These are phyloP conservation scores for Corchorus capsularis DNA, from an alignment of 345 rosid species.

Conservation along the genomic window DNA sequence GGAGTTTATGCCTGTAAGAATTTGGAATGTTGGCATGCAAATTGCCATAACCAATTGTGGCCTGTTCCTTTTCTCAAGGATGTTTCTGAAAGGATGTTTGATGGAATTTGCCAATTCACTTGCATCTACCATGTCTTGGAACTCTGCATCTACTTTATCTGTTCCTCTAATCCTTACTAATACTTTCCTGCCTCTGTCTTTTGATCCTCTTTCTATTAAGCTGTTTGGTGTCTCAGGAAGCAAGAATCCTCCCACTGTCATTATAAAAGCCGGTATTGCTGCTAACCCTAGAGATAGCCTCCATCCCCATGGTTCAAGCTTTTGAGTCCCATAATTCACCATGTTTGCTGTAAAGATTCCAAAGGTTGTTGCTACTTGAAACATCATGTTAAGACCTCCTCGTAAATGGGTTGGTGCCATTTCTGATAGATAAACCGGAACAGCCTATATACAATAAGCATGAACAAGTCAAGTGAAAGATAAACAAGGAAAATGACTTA, in stretches of 20 bases:
- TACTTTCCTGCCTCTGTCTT: slow-evolving; percentile 60
- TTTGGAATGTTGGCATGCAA: slow-evolving; percentile 81
- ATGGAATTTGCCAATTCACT: slow-evolving; percentile 82
- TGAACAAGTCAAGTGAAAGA: background rate
- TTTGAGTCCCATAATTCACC: slow-evolving; percentile 84
- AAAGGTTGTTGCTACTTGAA: slow-evolving; percentile 86
- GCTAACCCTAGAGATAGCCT: slow-evolving; percentile 95
- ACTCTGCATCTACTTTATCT: slow-evolving; percentile 65
- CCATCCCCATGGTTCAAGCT: slow-evolving; percentile 92
- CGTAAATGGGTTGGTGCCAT: slow-evolving; percentile 95
- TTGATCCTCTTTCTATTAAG: slow-evolving; percentile 65
- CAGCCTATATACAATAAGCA: slow-evolving; percentile 53
- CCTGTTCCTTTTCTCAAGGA: slow-evolving; percentile 66
- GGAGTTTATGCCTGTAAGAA: slow-evolving; percentile 90
- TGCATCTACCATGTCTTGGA: slow-evolving; percentile 83
- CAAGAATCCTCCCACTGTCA: slow-evolving; percentile 75
- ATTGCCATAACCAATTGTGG: slow-evolving; percentile 85
- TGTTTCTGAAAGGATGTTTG: slow-evolving; percentile 85
- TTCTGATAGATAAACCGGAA: slow-evolving; percentile 86
- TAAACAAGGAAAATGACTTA: background rate
- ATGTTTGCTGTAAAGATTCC: slow-evolving; percentile 92
- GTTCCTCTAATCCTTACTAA: slow-evolving; percentile 84
- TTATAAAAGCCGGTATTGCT: slow-evolving; percentile 72
- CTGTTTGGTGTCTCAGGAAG: slow-evolving; percentile 94
- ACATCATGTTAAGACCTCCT: slow-evolving; percentile 92